phyloP scores from a whole-genome alignment of 176 grass and related monocot species.

The Aegilops sharonensis region DNA sequence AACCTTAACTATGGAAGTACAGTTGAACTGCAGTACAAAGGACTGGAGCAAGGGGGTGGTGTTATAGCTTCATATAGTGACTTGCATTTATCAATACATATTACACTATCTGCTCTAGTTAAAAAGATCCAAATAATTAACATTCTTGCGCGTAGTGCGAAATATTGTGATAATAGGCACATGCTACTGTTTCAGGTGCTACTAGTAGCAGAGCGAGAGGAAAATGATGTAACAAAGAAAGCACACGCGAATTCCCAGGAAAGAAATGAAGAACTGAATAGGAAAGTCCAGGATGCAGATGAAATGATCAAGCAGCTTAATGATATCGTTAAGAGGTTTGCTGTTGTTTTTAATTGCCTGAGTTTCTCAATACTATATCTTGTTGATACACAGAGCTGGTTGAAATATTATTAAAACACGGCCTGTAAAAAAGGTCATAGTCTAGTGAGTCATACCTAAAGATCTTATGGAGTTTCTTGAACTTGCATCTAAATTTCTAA shows the following conservation, averaged over 20 bases:
- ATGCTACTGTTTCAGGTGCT: conserved; percentile 49
- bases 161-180: neutral
- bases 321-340: conserved; percentile 59
- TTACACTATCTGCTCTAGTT: conserved; percentile 9
- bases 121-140: neutral
- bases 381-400: conserved; percentile 11
- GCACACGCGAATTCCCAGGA: conserved; percentile 47
- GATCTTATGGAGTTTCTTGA: conserved; percentile 1
- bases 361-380: conserved; percentile 18
- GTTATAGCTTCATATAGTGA: conserved; percentile 3
- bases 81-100: neutral
- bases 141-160: neutral
- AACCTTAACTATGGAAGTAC: neutral
- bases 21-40: neutral
- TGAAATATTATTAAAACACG: neutral
- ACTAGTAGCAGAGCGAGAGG: conserved; percentile 49
- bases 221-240: conserved; percentile 52
- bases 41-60: neutral
- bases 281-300: conserved; percentile 49
- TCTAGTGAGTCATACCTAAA: conserved; percentile 5
- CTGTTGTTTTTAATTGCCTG: conserved; percentile 24
- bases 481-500: conserved; percentile 12
- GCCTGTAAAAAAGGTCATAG: neutral
- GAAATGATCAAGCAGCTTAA: conserved; percentile 49
- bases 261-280: conserved; percentile 56